Evolutionary conservation across 2,329 filamentous ascomycete genomes (phyloP).

Genomic region (Calonectria crousiana): DNA sequence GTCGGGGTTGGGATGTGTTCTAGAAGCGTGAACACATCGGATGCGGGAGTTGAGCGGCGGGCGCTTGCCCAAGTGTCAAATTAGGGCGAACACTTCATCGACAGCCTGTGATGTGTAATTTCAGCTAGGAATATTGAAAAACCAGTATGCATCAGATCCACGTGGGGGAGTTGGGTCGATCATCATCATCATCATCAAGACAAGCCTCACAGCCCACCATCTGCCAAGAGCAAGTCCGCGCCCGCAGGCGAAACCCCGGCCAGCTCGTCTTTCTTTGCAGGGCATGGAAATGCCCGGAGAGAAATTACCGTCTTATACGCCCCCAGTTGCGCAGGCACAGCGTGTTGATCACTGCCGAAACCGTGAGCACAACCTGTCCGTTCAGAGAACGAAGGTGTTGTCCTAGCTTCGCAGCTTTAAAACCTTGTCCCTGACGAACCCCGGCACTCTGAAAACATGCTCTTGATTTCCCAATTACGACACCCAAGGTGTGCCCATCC

Average conservation of each 20-base stretch:
- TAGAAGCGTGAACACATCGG: not conserved
- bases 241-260: not conserved
- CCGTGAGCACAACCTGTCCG: not conserved
- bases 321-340: conserved; percentile 12
- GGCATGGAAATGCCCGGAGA: not conserved
- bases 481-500: not conserved
- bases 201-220: not conserved
- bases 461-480: not conserved
- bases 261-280: not conserved
- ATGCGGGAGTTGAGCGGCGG: not conserved
- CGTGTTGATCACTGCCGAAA: conserved; percentile 27
- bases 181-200: not conserved
- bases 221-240: not conserved
- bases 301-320: not conserved
- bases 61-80: not conserved
- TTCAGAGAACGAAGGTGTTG: not conserved
- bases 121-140: not conserved
- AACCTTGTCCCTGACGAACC: not conserved
- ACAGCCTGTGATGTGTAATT: not conserved
- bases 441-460: not conserved
- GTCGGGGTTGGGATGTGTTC: not conserved
- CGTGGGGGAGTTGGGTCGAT: not conserved
- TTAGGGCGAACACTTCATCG: not conserved
- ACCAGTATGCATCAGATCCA: not conserved
- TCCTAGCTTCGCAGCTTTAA: not conserved